Evolutionary conservation across 257 asterid species (phyloP).

Genomic region (Plantago elongata): DNA sequence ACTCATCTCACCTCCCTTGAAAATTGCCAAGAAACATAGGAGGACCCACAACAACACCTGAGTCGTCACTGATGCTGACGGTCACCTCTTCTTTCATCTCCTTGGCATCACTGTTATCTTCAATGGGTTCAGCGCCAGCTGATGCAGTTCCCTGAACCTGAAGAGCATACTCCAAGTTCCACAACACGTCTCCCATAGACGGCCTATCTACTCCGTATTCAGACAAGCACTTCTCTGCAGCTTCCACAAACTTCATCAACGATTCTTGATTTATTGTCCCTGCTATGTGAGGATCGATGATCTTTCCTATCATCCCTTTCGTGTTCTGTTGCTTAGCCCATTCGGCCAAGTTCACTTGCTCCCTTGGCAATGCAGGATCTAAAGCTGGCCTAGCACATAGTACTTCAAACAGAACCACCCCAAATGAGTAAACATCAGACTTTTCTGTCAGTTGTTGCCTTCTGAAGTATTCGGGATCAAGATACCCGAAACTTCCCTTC

Average conservation of each 20-base stretch:
- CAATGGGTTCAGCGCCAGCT: slow-evolving; percentile 12
- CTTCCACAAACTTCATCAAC: slow-evolving; percentile 61
- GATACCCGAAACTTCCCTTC: slow-evolving; percentile 91
- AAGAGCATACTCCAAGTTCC: slow-evolving; percentile 75
- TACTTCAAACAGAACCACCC: slow-evolving; percentile 86
- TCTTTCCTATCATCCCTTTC: slow-evolving; percentile 44
- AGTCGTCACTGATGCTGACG: slow-evolving; percentile 57
- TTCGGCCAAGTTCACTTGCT: slow-evolving; percentile 80
- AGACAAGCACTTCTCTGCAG: slow-evolving; percentile 84
- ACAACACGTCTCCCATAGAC: slow-evolving; percentile 83
- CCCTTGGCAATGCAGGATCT: slow-evolving; percentile 81
- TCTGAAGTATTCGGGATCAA: slow-evolving; percentile 92
- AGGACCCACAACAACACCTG: slow-evolving; percentile 64
- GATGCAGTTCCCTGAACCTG: slow-evolving; percentile 58
- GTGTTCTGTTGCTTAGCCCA: slow-evolving; percentile 79
- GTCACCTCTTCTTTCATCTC: slow-evolving; percentile 24
- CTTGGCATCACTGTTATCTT: slow-evolving; percentile 9
- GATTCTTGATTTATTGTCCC: slow-evolving; percentile 44
- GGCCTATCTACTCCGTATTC: slow-evolving; percentile 88
- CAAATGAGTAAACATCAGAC: slow-evolving; percentile 86
- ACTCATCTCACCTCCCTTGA: slow-evolving; percentile 66
- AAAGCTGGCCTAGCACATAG: slow-evolving; percentile 88
- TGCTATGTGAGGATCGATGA: slow-evolving; percentile 47
- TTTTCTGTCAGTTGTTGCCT: slow-evolving; percentile 86
- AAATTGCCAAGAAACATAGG: slow-evolving; percentile 63